phyloP scores from a whole-genome alignment of 2,329 filamentous ascomycete genomes.

The Sphaerulina vaccinii region DNA sequence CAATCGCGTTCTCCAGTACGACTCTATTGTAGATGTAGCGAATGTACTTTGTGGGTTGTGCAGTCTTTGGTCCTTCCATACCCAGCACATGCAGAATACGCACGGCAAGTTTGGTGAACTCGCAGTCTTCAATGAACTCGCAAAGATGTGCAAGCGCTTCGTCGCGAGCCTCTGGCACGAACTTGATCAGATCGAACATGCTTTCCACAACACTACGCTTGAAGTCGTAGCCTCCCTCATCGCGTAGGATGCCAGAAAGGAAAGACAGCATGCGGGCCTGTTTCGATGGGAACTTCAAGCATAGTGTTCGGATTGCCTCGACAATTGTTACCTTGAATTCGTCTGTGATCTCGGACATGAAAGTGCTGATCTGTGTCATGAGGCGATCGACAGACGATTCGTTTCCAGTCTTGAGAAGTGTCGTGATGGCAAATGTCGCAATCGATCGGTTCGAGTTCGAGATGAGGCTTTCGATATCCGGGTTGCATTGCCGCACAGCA shows the following conservation, averaged over 20 bases:
- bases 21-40: conserved; percentile 99
- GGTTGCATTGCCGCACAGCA: conserved; percentile 90
- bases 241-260: conserved; percentile 91
- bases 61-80: conserved; percentile 89
- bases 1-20: conserved; percentile 93
- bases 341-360: conserved; percentile 98
- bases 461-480: conserved; percentile 94
- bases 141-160: conserved; percentile 90
- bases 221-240: conserved; percentile 97
- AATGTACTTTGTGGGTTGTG: conserved; percentile 96
- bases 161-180: conserved; percentile 82
- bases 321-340: conserved; percentile 99
- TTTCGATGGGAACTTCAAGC: conserved; percentile 96
- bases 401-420: conserved; percentile 95
- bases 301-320: conserved; percentile 93
- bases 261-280: conserved; percentile 97
- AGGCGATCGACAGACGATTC: conserved; percentile 94
- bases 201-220: conserved; percentile 97
- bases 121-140: conserved; percentile 99
- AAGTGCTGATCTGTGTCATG: conserved; percentile 97
- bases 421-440: conserved; percentile 97
- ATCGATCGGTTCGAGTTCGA: conserved; percentile 97
- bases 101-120: conserved; percentile 96
- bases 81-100: conserved; percentile 92
- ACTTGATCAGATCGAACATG: conserved; percentile 99